Base-by-base conservation (phyloP, 2,329 filamentous ascomycete genomes). In the Tolypocladium pustulatum region DNA sequence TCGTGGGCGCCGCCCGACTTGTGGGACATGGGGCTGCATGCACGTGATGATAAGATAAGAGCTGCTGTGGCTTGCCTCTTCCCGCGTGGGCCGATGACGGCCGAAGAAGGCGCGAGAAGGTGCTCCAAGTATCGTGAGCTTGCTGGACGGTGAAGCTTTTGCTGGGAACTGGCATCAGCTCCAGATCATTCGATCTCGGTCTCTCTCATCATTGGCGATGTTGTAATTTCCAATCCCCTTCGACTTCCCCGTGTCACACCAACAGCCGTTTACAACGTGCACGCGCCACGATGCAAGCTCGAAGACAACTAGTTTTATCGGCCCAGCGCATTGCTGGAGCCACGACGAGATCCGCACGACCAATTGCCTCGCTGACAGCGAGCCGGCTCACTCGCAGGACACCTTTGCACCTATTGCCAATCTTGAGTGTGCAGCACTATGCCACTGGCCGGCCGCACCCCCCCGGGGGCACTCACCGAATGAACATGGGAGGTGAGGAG, bases 401-500 rank as follows among this genome's bases (percentile, higher is more conserved):
- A 34, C 58, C 63, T 27, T 57, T 65, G 20, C 67, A 62, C 38
- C 59, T 77, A 20, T 65, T 77, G 7, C 77, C 81, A 4, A 69
- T 69, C 12, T 65, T 72, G 43, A 65, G 74, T 17, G 65, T 73
- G 15, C 80, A 86, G 58, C 72, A 68, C 54, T 89, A 89, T 73
- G 81, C 86, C 60, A 86, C 85, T 78, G 87, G 89, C 67, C 80
- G 88, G 60, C 90, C 91, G 62, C 90, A 94, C 64, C 92, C 91
- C 1, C 91, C 93, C 0, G 93, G 93, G 56, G 92, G 92, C 58
- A 97, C 91, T 1, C 91, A 97, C 74, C 89, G 88, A 63, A 97
- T 97, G 92, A 86, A 97, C 70, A 75, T 97, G 70, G 84, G 90
- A 58, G 88, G 79, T 34, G 83, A 82, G 65, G 81, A 82, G 52